These are phyloP conservation scores for Annulohypoxylon nitens DNA, from an alignment of 495 filamentous ascomycete species.

Conservation along the genomic window DNA sequence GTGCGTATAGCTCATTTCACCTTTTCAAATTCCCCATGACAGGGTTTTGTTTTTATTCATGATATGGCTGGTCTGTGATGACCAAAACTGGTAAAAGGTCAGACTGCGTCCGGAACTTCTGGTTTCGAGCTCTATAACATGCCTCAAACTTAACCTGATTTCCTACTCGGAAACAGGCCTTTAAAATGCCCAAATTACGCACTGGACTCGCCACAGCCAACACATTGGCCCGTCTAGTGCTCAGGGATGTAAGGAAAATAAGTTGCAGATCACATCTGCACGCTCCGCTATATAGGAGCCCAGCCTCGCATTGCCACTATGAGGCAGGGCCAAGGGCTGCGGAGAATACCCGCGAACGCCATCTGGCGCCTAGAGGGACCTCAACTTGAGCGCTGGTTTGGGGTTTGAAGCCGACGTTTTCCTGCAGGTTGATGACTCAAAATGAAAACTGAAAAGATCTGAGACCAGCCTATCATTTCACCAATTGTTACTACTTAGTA, in stretches of 20 bases:
- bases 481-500: neutral
- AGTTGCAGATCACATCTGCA: slow-evolving; percentile 48
- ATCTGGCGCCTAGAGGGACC: slow-evolving; percentile 18
- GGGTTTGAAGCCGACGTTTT: slow-evolving; percentile 55
- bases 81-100: slow-evolving; percentile 73
- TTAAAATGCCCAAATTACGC: slow-evolving; percentile 8
- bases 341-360: slow-evolving; percentile 47
- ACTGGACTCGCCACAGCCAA: slow-evolving; percentile 28
- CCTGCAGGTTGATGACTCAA: slow-evolving; percentile 58
- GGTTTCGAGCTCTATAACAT: slow-evolving; percentile 50
- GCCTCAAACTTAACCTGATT: slow-evolving; percentile 44
- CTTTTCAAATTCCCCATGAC: neutral
- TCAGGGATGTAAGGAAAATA: slow-evolving; percentile 45
- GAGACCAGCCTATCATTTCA: slow-evolving; percentile 54
- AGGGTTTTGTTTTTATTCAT: slow-evolving; percentile 10
- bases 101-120: slow-evolving; percentile 62
- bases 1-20: slow-evolving; percentile 24
- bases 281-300: slow-evolving; percentile 58
- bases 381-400: slow-evolving; percentile 22
- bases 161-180: slow-evolving; percentile 39
- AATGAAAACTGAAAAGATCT: slow-evolving; percentile 69
- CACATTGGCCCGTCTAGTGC: slow-evolving; percentile 26
- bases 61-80: slow-evolving; percentile 65
- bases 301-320: slow-evolving; percentile 50
- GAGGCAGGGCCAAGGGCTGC: slow-evolving; percentile 62